Evolutionary conservation across 148 eudicot species (phyloP).

Genomic region (Drosera capensis): DNA sequence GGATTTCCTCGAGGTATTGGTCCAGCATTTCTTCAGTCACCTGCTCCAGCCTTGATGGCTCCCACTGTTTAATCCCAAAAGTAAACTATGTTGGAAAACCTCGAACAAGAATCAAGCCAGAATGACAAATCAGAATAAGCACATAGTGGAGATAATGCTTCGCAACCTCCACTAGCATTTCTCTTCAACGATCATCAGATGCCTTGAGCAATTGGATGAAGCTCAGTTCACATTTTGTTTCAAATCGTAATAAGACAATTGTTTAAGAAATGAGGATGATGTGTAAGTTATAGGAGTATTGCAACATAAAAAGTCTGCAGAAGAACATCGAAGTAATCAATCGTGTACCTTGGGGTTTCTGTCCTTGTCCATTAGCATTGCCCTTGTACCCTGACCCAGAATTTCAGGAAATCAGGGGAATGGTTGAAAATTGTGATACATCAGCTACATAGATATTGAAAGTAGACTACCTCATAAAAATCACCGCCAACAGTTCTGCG

Average conservation of each 20-base stretch:
- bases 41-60: slow-evolving; percentile 15
- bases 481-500: slow-evolving; percentile 8
- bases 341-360: slow-evolving; percentile 20
- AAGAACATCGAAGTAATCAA: no score
- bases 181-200: no score
- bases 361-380: slow-evolving; percentile 20
- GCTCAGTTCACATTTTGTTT: no score
- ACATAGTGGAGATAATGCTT: no score
- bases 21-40: slow-evolving; percentile 12
- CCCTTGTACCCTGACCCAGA: slow-evolving; percentile 19
- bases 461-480: slow-evolving; percentile 13
- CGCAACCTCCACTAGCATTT: no score
- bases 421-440: background rate
- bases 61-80: slow-evolving; percentile 25
- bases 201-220: no score
- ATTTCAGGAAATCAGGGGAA: background rate
- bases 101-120: no score
- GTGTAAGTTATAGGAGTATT: background rate
- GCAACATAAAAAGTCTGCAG: no score
- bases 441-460: background rate
- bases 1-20: slow-evolving; percentile 5
- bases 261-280: background rate
- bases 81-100: no score
- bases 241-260: no score
- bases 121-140: no score